These are phyloP conservation scores for Cercis canadensis DNA, from an alignment of 306 rosid genomes.

Conservation along the genomic window DNA sequence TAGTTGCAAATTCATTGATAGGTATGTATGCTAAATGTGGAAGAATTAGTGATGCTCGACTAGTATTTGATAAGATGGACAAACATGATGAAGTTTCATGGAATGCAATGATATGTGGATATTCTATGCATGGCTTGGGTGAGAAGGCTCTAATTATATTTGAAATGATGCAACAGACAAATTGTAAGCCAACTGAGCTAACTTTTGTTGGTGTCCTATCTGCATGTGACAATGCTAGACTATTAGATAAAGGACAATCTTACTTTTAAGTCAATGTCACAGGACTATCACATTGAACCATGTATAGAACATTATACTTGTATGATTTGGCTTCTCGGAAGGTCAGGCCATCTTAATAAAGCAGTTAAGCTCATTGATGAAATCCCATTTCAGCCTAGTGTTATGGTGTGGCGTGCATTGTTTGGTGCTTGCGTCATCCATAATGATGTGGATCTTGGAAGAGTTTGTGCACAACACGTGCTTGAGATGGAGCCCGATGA, in stretches of 20 bases:
- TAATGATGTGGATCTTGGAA: conserved; percentile 43
- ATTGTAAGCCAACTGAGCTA: conserved; percentile 37
- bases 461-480: conserved; percentile 42
- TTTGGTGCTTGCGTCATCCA: conserved; percentile 47
- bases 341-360: conserved; percentile 42
- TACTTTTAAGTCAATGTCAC: conserved; percentile 43
- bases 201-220: conserved; percentile 48
- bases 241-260: conserved; percentile 38
- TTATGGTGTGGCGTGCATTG: conserved; percentile 48
- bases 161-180: conserved; percentile 38
- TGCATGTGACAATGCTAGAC: conserved; percentile 47
- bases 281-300: conserved; percentile 38
- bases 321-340: conserved; percentile 51
- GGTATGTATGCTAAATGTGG: conserved; percentile 50
- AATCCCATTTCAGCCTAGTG: conserved; percentile 43
- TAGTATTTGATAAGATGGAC: conserved; percentile 41
- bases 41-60: conserved; percentile 38
- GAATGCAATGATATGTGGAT: conserved; percentile 47
- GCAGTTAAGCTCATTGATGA: conserved; percentile 40
- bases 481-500: conserved; percentile 49
- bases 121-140: conserved; percentile 41
- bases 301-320: conserved; percentile 46
- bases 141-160: conserved; percentile 44
- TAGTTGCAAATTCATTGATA: conserved; percentile 45
- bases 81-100: conserved; percentile 43